phyloP scores from a whole-genome alignment of 2,329 filamentous ascomycete genomes.

The Fusarium sambucinum region DNA sequence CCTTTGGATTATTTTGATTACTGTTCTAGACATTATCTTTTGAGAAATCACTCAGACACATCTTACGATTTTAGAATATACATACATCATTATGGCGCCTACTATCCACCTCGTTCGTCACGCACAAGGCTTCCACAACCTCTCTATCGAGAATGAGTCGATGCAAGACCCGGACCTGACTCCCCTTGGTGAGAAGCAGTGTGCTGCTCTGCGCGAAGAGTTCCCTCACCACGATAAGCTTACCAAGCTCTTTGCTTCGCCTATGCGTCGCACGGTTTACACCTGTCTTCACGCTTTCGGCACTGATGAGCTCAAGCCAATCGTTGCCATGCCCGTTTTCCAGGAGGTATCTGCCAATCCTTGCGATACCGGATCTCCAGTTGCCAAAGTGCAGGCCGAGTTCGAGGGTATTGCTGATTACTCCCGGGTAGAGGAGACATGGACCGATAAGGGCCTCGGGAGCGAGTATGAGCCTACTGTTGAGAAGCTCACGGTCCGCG shows the following conservation, averaged over 20 bases:
- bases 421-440: slow-evolving; percentile 69
- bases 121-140: slow-evolving; percentile 85
- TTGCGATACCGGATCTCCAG: slow-evolving; percentile 79
- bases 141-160: slow-evolving; percentile 74
- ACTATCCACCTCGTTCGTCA: slow-evolving; percentile 78
- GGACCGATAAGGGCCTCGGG: slow-evolving; percentile 73
- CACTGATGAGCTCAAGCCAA: slow-evolving; percentile 58
- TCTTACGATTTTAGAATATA: neutral
- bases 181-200: slow-evolving; percentile 80
- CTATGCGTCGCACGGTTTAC: slow-evolving; percentile 82
- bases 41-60: slow-evolving; percentile 13
- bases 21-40: neutral
- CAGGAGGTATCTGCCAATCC: slow-evolving; percentile 83
- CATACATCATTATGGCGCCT: slow-evolving; percentile 58
- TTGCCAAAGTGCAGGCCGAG: slow-evolving; percentile 67
- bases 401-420: slow-evolving; percentile 75
- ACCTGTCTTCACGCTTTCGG: slow-evolving; percentile 80
- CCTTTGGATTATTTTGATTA: neutral
- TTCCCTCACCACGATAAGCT: slow-evolving; percentile 76
- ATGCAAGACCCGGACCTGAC: slow-evolving; percentile 86
- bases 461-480: slow-evolving; percentile 62
- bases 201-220: slow-evolving; percentile 67
- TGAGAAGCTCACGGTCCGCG: slow-evolving; percentile 69
- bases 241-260: slow-evolving; percentile 80
- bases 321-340: slow-evolving; percentile 78